These are phyloP conservation scores for Eimeria tenella DNA, from an alignment of 169 alveolate species.

Conservation along the genomic window DNA sequence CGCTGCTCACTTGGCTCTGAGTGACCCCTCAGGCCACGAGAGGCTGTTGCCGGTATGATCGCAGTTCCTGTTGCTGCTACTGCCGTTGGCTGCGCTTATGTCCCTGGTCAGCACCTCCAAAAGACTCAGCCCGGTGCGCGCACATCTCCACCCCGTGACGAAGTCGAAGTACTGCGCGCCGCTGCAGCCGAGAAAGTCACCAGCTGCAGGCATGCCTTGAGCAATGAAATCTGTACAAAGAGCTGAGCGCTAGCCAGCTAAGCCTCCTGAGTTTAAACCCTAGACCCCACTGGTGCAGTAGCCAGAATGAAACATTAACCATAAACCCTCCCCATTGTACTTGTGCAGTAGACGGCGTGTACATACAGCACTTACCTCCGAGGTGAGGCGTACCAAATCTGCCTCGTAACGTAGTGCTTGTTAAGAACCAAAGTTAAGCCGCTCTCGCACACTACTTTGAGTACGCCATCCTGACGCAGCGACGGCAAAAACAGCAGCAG, in stretches of 20 bases:
- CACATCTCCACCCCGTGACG: neutral
- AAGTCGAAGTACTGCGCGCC: slow-evolving; percentile 49
- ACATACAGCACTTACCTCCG: slow-evolving; percentile 22
- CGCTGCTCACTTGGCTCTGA: neutral
- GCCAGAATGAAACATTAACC: neutral
- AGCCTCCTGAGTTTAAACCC: neutral
- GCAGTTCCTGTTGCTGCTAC: neutral
- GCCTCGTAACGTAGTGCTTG: slow-evolving; percentile 69
- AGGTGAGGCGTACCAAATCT: slow-evolving; percentile 73
- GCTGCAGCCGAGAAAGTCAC: neutral
- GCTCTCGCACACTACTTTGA: slow-evolving; percentile 37
- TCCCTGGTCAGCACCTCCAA: neutral
- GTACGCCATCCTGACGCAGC: slow-evolving; percentile 70
- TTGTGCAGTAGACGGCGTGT: neutral
- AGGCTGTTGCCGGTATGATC: neutral
- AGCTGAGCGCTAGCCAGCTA: too few relatives aligned
- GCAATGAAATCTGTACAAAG: too few relatives aligned
- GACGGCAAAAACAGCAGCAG: slow-evolving; percentile 19
- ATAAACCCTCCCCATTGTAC: too few relatives aligned
- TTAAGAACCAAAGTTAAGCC: slow-evolving; percentile 37
- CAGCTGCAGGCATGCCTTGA: neutral
- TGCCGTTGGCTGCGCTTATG: neutral
- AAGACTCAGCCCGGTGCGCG: neutral
- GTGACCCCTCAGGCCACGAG: slow-evolving; percentile 7
- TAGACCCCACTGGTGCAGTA: neutral